Evolutionary conservation across 805 yeast genomes (phyloP).

Genomic region (Ogataea allantospora): DNA sequence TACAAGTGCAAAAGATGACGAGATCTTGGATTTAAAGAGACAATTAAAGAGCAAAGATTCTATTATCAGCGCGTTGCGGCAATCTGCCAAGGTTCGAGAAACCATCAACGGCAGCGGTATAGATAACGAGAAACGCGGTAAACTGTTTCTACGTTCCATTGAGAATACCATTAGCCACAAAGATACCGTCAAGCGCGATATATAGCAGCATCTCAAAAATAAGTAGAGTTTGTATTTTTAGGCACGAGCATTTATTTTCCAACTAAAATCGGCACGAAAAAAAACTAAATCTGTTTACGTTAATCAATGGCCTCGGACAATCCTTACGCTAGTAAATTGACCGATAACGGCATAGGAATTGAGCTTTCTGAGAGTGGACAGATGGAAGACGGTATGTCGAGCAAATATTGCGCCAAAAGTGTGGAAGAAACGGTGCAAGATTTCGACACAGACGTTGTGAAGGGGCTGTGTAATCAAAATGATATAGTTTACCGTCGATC

Average conservation of each 20-base stretch:
- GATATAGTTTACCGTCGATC: conserved; percentile 72
- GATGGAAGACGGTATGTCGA: conserved; percentile 38
- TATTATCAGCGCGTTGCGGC: conserved; percentile 70
- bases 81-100: conserved; percentile 60
- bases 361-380: conserved; percentile 10
- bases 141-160: conserved; percentile 19
- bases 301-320: conserved; percentile 23
- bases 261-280: conserved; percentile 6
- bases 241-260: conserved; percentile 2
- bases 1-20: conserved; percentile 56
- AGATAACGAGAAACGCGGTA: conserved; percentile 7
- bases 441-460: conserved; percentile 55
- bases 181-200: conserved; percentile 4
- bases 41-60: conserved; percentile 70
- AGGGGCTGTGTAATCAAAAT: conserved; percentile 66
- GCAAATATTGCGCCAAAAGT: conserved; percentile 57
- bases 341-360: conserved; percentile 11
- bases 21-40: conserved; percentile 61
- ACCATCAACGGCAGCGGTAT: conserved; percentile 11
- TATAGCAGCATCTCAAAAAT: not conserved
- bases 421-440: conserved; percentile 63
- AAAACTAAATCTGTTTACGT: conserved; percentile 9
- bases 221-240: conserved; percentile 1
- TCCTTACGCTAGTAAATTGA: conserved; percentile 23
- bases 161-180: conserved; percentile 17